Evolutionary conservation across 1,139 yeast species (phyloP).

Genomic region (Protomyces macrosporus): DNA sequence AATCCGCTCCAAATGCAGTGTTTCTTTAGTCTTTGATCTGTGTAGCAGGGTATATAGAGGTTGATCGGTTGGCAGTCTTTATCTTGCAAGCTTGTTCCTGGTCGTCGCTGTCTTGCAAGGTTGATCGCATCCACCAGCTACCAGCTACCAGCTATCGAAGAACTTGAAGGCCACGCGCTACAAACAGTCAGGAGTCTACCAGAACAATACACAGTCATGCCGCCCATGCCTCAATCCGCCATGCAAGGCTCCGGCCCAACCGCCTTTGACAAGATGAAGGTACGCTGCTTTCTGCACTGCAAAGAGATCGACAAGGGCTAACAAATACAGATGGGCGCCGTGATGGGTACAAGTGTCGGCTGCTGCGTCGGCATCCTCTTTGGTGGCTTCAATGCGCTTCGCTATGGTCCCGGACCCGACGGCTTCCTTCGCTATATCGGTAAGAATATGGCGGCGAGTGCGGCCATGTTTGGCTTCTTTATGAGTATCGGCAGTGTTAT

Average conservation of each 20-base stretch:
- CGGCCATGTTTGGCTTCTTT: slow-evolving; percentile 75
- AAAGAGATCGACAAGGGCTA: background rate
- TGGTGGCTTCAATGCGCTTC: slow-evolving; percentile 86
- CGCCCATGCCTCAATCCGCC: slow-evolving; percentile 24
- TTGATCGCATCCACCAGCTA: too few species aligned
- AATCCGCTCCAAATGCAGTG: too few species aligned
- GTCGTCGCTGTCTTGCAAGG: too few species aligned
- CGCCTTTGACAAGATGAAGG: slow-evolving; percentile 25
- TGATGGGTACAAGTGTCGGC: slow-evolving; percentile 96
- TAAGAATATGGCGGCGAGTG: slow-evolving; percentile 93
- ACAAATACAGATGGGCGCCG: slow-evolving; percentile 71
- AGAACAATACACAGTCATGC: slow-evolving; percentile 4
- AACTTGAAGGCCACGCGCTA: too few species aligned
- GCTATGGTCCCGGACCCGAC: slow-evolving; percentile 96
- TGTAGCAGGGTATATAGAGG: too few species aligned
- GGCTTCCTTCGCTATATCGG: slow-evolving; percentile 96
- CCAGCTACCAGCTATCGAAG: too few species aligned
- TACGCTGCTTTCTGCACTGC: background rate
- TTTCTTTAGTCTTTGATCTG: too few species aligned
- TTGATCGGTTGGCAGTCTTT: too few species aligned
- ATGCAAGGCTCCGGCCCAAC: slow-evolving; percentile 23
- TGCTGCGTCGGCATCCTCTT: slow-evolving; percentile 92
- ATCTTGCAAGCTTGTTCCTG: too few species aligned
- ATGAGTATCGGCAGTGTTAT: slow-evolving; percentile 31
- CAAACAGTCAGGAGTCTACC: background rate